Evolutionary conservation across 2,329 filamentous ascomycete genomes (phyloP).

Genomic region (Aspergillus sp.): DNA sequence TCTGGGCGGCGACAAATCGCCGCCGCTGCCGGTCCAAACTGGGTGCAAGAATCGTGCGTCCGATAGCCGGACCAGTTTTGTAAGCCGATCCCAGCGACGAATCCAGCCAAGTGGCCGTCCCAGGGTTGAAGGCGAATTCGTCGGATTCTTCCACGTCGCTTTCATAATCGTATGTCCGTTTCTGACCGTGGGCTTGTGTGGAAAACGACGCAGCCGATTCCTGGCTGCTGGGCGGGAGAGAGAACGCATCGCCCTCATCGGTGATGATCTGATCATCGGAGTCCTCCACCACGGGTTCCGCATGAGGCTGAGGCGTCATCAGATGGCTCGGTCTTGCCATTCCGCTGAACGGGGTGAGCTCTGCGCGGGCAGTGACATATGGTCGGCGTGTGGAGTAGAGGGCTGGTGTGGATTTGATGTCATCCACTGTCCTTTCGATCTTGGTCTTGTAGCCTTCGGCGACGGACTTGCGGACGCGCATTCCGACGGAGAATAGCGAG

Average conservation of each 20-base stretch:
- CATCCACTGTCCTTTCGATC: constrained; percentile 26
- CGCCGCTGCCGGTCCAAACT: constrained; percentile 28
- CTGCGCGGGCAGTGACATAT: constrained; percentile 38
- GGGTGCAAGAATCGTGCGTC: constrained; percentile 29
- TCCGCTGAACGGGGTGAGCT: constrained; percentile 78
- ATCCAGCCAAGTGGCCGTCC: not conserved
- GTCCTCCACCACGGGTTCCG: not conserved
- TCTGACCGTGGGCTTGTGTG: constrained; percentile 33
- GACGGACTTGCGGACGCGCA: constrained; percentile 90
- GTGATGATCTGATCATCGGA: constrained; percentile 26
- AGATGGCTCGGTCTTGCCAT: constrained; percentile 47
- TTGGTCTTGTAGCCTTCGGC: constrained; percentile 88
- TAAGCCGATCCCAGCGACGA: not conserved
- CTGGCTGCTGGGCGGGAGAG: constrained; percentile 41
- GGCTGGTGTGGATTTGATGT: constrained; percentile 5
- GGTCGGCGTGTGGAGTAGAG: constrained; percentile 12
- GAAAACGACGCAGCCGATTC: constrained; percentile 27
- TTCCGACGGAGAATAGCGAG: constrained; percentile 85
- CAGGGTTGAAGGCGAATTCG: not conserved
- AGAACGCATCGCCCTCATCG: constrained; percentile 35
- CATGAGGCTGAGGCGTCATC: not conserved
- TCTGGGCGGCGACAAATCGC: constrained; percentile 17
- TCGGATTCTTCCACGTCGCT: constrained; percentile 31
- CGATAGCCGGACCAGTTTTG: not conserved
- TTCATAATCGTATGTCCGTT: constrained; percentile 43